phyloP scores from a whole-genome alignment of 179 eudicot species.

The Silene vulgaris region DNA sequence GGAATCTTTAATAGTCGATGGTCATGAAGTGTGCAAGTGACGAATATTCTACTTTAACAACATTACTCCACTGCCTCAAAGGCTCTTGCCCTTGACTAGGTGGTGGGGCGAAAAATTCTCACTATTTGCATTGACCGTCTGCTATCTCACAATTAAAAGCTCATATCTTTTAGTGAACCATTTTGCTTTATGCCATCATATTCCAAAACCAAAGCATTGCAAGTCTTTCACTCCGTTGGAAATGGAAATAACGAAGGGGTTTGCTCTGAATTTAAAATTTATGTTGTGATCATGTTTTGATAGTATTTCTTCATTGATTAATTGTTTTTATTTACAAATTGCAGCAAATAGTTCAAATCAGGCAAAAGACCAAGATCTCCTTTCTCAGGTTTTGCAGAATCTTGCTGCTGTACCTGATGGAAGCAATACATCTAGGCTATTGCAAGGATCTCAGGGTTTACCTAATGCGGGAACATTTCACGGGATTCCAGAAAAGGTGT shows the following conservation, averaged over 20 bases:
- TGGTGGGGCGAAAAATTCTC: neutral
- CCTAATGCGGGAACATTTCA: conserved; percentile 40
- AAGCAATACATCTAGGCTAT: conserved; percentile 37
- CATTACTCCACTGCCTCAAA: no score
- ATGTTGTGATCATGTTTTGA: neutral
- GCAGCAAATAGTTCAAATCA: conserved; percentile 69
- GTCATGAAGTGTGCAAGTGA: neutral
- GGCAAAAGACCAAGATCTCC: conserved; percentile 62
- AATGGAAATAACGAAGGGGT: neutral
- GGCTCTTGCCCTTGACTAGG: no score
- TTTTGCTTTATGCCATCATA: no score
- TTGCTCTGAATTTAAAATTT: neutral
- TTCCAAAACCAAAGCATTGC: no score
- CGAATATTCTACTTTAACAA: no score
- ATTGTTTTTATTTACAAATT: conserved; percentile 17
- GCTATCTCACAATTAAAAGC: no score
- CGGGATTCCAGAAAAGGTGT: conserved; percentile 50
- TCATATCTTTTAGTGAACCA: no score
- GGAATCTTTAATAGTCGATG: neutral
- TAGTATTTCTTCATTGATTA: neutral
- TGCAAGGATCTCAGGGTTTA: conserved; percentile 46
- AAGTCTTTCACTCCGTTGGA: no score
- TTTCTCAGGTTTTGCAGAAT: conserved; percentile 68
- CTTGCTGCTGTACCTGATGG: conserved; percentile 49
- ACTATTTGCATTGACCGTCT: no score